phyloP scores from a whole-genome alignment of 805 yeast species.

The Nakazawaea anatomiae region DNA sequence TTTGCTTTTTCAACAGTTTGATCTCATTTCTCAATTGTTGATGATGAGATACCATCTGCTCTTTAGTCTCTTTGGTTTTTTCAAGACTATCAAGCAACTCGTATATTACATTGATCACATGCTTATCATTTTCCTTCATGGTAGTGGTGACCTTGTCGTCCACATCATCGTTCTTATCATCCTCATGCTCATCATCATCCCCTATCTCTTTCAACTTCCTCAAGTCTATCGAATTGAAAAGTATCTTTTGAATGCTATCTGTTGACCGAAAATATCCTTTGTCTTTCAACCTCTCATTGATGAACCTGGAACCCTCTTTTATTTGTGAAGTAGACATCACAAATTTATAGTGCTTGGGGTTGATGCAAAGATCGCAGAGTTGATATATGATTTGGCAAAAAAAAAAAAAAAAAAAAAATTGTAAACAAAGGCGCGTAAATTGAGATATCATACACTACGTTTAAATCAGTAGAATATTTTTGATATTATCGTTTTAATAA shows the following conservation, averaged over 20 bases:
- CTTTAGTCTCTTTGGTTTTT: conserved; percentile 16
- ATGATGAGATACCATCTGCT: conserved; percentile 6
- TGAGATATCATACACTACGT: neutral
- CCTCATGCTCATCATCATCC: neutral
- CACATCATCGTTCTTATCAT: neutral
- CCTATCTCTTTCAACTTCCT: conserved; percentile 3
- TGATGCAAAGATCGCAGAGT: too few relatives aligned
- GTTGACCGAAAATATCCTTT: conserved; percentile 20
- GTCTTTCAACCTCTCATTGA: conserved; percentile 20
- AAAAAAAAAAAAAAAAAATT: neutral
- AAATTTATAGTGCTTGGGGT: neutral
- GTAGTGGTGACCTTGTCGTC: neutral
- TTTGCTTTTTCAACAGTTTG: conserved; percentile 1
- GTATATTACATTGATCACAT: conserved; percentile 21
- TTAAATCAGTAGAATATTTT: neutral
- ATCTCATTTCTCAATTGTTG: conserved; percentile 2
- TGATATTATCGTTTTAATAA: too few relatives aligned
- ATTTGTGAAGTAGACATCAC: conserved; percentile 5
- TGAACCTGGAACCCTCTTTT: conserved; percentile 8
- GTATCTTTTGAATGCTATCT: conserved; percentile 13
- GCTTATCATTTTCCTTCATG: conserved; percentile 25
- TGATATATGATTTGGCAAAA: too few relatives aligned
- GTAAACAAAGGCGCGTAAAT: neutral
- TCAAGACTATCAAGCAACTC: conserved; percentile 19
- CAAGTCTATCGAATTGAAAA: conserved; percentile 17